Base-by-base conservation (phyloP, 106 monocot genomes). In the Dendrobium catenatum region DNA sequence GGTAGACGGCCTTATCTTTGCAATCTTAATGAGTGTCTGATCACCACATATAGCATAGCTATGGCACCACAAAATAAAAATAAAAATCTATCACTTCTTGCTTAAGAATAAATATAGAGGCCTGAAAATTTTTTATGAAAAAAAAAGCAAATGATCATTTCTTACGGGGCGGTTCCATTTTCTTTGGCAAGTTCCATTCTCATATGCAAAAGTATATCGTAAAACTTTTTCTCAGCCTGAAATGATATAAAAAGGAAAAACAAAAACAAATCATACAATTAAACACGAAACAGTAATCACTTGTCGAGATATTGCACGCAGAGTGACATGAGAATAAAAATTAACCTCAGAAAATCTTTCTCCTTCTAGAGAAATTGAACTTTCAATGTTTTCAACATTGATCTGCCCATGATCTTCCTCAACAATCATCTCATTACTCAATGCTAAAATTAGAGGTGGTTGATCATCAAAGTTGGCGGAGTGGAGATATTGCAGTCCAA, bases 11-110 rank as follows among this genome's bases (percentile, higher is more conserved):
- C 99, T 91, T 73, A 55, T 81, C 82, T 95, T 93, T 37, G 93
- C 75, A 20, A 99, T 90, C 84, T 78, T 93, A 85, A 83, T 85
- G 26, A 99, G 86, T 73, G 93, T 89, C 87, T 95, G 87, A 88
- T 99, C 95, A 72, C 99, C 95, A 86, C 99, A 99, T 84, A 99
- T 89, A 49, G 99, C 99, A 90, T 99, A 99, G 72, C 99, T 99
- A 82, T 70, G 68, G 43, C 33, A 43, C 13, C 9, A 22, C 22
- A 49, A 70, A 78, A n/a, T 41, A 4, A 81, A 56, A 58, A 55
- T 17, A 77, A 26, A 16, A 42, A 73, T 47, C 8, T 24, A 55
- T 13, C 37, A 31, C 70, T 33, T 42, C 43, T 74, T 18, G 44
- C 44, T 44, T 43, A 44, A 44, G 44, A 74, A 74, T n/a, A 51